Evolutionary conservation across 192 early-diverging fungal species (phyloP).

Genomic region (Linnemannia hyalina): DNA sequence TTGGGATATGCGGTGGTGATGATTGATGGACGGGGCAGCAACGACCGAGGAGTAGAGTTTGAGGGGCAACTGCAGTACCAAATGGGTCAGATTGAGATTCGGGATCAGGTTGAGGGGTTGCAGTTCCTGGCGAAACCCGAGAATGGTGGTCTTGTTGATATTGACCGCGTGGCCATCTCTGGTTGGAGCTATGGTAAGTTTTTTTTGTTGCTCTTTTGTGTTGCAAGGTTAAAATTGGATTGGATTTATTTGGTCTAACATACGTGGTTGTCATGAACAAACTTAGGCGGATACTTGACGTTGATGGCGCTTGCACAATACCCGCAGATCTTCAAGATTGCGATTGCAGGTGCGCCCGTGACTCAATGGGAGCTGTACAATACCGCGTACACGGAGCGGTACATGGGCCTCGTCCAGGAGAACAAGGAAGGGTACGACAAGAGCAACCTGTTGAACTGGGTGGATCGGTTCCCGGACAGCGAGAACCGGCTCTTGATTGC

Average conservation of each 20-base stretch:
- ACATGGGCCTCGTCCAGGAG: slow-evolving; percentile 68
- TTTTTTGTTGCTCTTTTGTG: not conserved
- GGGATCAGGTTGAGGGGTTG: slow-evolving; percentile 74
- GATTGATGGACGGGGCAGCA: slow-evolving; percentile 77
- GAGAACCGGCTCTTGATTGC: slow-evolving; percentile 74
- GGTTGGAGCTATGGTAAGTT: slow-evolving; percentile 78
- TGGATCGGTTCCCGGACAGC: slow-evolving; percentile 67
- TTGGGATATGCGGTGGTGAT: slow-evolving; percentile 70
- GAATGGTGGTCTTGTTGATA: slow-evolving; percentile 69
- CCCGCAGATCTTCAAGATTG: slow-evolving; percentile 71
- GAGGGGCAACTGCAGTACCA: slow-evolving; percentile 66
- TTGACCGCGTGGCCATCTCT: slow-evolving; percentile 71
- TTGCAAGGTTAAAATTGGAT: too few relatives aligned
- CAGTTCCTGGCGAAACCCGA: slow-evolving; percentile 51
- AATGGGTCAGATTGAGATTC: slow-evolving; percentile 72
- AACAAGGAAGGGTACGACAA: slow-evolving; percentile 62
- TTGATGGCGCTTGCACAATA: slow-evolving; percentile 73
- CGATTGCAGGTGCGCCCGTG: slow-evolving; percentile 79
- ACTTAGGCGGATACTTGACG: slow-evolving; percentile 73
- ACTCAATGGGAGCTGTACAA: slow-evolving; percentile 83
- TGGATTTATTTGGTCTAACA: not conserved
- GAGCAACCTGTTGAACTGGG: slow-evolving; percentile 67
- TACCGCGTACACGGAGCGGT: slow-evolving; percentile 81
- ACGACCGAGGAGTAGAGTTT: slow-evolving; percentile 72
- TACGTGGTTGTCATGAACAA: not conserved